phyloP scores from a whole-genome alignment of 2,329 filamentous ascomycete genomes.

The Xylariales sp. region DNA sequence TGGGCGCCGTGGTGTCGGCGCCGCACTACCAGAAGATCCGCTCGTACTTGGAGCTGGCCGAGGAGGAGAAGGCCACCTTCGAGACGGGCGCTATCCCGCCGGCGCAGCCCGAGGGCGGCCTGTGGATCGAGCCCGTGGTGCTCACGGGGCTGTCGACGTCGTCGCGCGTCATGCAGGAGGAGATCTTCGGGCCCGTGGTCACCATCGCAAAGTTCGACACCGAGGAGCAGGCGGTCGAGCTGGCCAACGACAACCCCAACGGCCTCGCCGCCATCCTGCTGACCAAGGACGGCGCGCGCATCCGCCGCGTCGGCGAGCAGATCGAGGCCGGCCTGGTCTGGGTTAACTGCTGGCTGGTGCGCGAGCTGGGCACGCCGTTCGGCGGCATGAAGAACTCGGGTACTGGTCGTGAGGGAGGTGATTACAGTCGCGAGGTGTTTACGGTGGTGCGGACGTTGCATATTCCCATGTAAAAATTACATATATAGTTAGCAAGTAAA shows the following conservation, averaged over 20 bases:
- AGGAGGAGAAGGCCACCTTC: slow-evolving; percentile 18
- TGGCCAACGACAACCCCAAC: slow-evolving; percentile 24
- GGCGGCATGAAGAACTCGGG: slow-evolving; percentile 29
- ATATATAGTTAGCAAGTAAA: no score
- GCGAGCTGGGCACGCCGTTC: slow-evolving; percentile 27
- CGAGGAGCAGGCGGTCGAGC: slow-evolving; percentile 19
- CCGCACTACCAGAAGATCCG: slow-evolving; percentile 23
- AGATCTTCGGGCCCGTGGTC: slow-evolving; percentile 39
- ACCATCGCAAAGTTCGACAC: slow-evolving; percentile 29
- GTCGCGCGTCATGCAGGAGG: slow-evolving; percentile 29
- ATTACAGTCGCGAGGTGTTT: slow-evolving; percentile 27
- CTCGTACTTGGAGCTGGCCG: slow-evolving; percentile 17
- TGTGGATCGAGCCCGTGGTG: slow-evolving; percentile 23
- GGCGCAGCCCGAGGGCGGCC: slow-evolving; percentile 12
- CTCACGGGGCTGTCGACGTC: slow-evolving; percentile 16
- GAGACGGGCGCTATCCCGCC: slow-evolving; percentile 15
- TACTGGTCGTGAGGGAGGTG: slow-evolving; percentile 24
- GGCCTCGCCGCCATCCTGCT: slow-evolving; percentile 24
- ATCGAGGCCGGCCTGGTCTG: slow-evolving; percentile 27
- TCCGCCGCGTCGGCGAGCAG: slow-evolving; percentile 24
- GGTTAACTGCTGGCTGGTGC: slow-evolving; percentile 28
- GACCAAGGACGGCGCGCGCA: slow-evolving; percentile 22
- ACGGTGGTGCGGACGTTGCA: slow-evolving; percentile 25
- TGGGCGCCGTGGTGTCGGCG: slow-evolving; percentile 23
- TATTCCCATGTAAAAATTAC: slow-evolving; percentile 15